Evolutionary conservation across 495 filamentous ascomycete species (phyloP).

Genomic region (Mytilinidion resinicola): DNA sequence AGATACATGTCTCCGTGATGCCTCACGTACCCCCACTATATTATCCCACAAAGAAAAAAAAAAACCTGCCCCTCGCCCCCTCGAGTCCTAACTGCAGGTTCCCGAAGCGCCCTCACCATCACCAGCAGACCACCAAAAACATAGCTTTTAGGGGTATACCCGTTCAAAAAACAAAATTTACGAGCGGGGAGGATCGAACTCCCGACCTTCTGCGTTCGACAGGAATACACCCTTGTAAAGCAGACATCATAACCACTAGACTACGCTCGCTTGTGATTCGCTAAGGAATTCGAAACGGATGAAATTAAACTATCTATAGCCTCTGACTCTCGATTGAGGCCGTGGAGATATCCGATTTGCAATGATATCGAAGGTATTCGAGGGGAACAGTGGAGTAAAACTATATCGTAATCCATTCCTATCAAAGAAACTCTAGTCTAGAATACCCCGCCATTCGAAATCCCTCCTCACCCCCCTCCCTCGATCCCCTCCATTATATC

Average conservation of each 20-base stretch:
- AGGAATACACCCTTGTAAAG: constrained; percentile 26
- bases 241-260: constrained; percentile 32
- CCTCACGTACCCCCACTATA: too few species aligned
- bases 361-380: neutral
- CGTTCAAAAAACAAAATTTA: constrained; percentile 7
- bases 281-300: neutral
- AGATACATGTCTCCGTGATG: too few species aligned
- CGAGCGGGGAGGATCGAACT: constrained; percentile 30
- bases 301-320: neutral
- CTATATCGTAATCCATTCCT: neutral
- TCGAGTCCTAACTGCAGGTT: too few species aligned
- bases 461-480: neutral
- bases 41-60: too few species aligned
- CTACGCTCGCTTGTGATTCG: constrained; percentile 11
- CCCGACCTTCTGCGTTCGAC: constrained; percentile 27
- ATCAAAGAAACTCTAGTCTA: neutral
- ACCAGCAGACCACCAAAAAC: too few species aligned
- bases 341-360: neutral
- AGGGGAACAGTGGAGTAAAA: neutral
- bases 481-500: too few species aligned
- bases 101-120: too few species aligned
- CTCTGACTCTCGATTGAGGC: neutral
- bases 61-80: too few species aligned
- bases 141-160: too few species aligned
- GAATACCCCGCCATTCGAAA: neutral